Base-by-base conservation (phyloP, 768 basidiomycete genomes). In the Infundibulicybe gibba region DNA sequence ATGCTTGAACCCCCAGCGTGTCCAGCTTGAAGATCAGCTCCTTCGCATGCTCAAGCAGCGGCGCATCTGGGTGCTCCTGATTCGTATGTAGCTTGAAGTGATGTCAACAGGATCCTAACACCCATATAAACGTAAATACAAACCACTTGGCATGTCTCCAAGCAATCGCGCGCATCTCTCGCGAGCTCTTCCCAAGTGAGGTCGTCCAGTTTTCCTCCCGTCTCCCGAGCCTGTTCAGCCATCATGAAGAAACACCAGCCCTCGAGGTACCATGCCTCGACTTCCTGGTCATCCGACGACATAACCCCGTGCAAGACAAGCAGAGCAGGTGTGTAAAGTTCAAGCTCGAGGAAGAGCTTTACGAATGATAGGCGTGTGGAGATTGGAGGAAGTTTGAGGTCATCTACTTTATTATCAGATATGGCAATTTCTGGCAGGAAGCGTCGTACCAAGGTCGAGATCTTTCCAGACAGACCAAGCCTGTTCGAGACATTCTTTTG, bases 241-340 rank as follows among this genome's bases (percentile, higher is more conserved):
- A 89, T 83, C 40, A 94, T 68, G 69, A 83, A 91, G 73, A 90
- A 92, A 53, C 88, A 87, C 92, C 92, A 97, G 44, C 92, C 93
- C 64, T 94, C 92, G 21, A 95, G 79, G 60, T 95, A 95, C 85
- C 93, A 94, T 1, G 85, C 93, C 55, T 94, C 92, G 11, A 93
- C 84, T 44, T 90, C 86, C 58, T 90, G 77, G 53, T 93, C 89
- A 62, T 94, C 91, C 0, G 83, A 66, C 9, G 85, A 77, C 65
- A 94, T 83, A 9, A 94, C 75, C 11, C 86, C 88, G 38, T 89
- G 81, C 20, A 95, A 65, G 12, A 94, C 81, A 10, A 84, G 64
- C 5, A 94, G 66, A 1, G 92, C 92, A 19, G 83, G 81, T 0
- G 82, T 70, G 60, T 80, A 88, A 3, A 87, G 68, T 2, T 71